These are phyloP conservation scores for Pythium dissotocum DNA, from an alignment of 352 stramenopile genomes.

Conservation along the genomic window DNA sequence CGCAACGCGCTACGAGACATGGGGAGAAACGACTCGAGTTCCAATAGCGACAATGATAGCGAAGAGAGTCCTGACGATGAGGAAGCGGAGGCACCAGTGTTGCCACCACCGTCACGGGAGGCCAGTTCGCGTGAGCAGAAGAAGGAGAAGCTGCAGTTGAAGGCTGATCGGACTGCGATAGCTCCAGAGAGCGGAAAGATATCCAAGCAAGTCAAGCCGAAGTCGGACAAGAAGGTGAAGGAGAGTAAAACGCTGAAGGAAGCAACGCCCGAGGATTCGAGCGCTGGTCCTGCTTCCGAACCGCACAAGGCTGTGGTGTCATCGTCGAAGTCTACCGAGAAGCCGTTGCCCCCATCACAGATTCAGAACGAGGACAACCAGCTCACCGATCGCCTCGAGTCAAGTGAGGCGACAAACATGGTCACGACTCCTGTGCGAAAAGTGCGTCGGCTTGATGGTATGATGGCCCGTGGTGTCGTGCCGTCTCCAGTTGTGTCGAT, in stretches of 20 bases:
- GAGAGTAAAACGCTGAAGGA: not conserved
- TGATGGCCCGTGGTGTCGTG: slow-evolving; percentile 16
- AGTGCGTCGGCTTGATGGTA: not conserved
- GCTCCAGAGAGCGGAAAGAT: not conserved
- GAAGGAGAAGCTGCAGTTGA: not conserved
- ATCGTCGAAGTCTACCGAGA: not conserved
- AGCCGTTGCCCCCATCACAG: not conserved
- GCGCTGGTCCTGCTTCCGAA: not conserved
- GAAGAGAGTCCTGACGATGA: slow-evolving; percentile 14
- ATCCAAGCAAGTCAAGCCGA: not conserved
- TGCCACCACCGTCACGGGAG: not conserved
- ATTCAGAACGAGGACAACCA: slow-evolving; percentile 4
- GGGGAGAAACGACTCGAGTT: slow-evolving; percentile 21
- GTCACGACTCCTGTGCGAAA: slow-evolving; percentile 17
- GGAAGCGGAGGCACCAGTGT: slow-evolving; percentile 2
- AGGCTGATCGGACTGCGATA: not conserved
- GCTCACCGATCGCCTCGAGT: not conserved
- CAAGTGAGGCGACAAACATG: not conserved
- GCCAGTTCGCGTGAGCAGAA: not conserved
- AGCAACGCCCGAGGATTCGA: not conserved
- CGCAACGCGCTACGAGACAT: slow-evolving; percentile 29
- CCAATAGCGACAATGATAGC: slow-evolving; percentile 24
- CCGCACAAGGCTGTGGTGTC: not conserved
- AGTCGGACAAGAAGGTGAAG: not conserved
- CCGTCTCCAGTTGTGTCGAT: slow-evolving; percentile 73